A percentile compares a stretch with the other conserved stretches of the same genome.
These are phyloP conservation scores for Aegilops umbellulata DNA, from an alignment of 176 grass and related monocot genomes.

Conservation along the genomic window DNA sequence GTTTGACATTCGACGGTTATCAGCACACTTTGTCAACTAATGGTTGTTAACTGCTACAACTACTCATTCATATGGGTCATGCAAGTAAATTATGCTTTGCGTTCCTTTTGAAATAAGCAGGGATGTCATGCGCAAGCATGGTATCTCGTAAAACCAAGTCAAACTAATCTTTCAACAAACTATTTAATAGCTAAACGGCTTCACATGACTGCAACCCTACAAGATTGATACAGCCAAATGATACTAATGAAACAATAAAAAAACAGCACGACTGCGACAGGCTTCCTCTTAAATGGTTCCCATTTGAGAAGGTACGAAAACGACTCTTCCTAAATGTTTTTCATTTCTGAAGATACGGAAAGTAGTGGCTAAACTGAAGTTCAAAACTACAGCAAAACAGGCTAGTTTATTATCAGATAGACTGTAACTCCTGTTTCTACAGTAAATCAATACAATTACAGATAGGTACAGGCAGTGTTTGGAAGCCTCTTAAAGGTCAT, in stretches of 20 bases:
- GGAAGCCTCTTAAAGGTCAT: not conserved
- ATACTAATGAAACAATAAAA: not conserved
- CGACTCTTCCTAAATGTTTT: not conserved
- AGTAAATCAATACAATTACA: not conserved
- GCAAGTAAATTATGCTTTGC: constrained; percentile 4
- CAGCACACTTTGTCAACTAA: constrained; percentile 17
- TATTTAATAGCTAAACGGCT: not conserved
- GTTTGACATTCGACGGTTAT: constrained; percentile 6
- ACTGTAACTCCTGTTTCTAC: not conserved
- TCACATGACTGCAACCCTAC: not conserved
- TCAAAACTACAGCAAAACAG: not conserved
- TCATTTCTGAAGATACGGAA: not conserved
- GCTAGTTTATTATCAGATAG: not conserved
- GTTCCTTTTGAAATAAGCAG: constrained; percentile 9
- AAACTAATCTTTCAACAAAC: not conserved
- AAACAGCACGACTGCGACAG: not conserved
- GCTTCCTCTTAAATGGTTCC: not conserved
- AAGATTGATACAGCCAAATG: not conserved
- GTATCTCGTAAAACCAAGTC: constrained; percentile 14
- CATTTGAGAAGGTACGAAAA: not conserved
- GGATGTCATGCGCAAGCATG: not conserved
- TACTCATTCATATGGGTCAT: constrained; percentile 9
- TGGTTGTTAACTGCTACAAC: constrained; percentile 43
- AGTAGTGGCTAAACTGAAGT: not conserved
- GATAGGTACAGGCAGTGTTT: not conserved